Base-by-base conservation (phyloP, 2,329 filamentous ascomycete genomes). In the Diaporthe sp. region DNA sequence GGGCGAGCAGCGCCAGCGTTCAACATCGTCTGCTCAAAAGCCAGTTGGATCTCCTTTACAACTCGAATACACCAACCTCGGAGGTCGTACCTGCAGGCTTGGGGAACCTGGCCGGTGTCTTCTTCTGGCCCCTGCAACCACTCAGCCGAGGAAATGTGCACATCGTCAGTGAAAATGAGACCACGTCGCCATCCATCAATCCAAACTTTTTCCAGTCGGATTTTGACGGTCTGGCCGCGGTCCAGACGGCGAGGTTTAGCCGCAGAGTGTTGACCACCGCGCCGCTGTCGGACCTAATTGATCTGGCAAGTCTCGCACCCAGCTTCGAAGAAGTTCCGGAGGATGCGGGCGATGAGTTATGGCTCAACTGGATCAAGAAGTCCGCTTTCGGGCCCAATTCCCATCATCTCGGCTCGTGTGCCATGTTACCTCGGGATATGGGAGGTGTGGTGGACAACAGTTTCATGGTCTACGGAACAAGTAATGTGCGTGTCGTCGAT, bases 81-180 rank as follows among this genome's bases (percentile, higher is more conserved):
- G 51, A 55, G 51, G 51, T 55, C 51, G 51, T 55, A 31, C 51
- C 51, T 55, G 51, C 51, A 31, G 51, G 51, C 51, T 31, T 55
- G 51, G 51, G 51, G 51, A 55, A 55, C 51, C 51, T 55, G n/a
- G 51, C 51, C 51, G 51, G 51, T 55, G 51, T 55, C 51, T 55
- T 67, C 25, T 80, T 79, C 70, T 79, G 78, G 79, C 79, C 79
- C 4, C 75, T 78, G 12, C 74, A 78, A 69, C 77, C 79, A 17
- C 67, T 80, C 9, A 79, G 78, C 15, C 74, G 79, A 22, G 79
- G 79, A 3, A 75, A 80, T 46, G 74, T 79, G 12, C 78, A 79
- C 72, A 79, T 79, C 46, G 74, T 73, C 25, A 78, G 77, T 3
- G 62, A 79, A 12, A 73, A 79, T 31, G 77, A 78, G 2, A 77